A percentile compares a stretch with the other conserved stretches of the same genome.
Conservation (phyloP, 441 rosid species). For the Hura crepitans region DNA sequence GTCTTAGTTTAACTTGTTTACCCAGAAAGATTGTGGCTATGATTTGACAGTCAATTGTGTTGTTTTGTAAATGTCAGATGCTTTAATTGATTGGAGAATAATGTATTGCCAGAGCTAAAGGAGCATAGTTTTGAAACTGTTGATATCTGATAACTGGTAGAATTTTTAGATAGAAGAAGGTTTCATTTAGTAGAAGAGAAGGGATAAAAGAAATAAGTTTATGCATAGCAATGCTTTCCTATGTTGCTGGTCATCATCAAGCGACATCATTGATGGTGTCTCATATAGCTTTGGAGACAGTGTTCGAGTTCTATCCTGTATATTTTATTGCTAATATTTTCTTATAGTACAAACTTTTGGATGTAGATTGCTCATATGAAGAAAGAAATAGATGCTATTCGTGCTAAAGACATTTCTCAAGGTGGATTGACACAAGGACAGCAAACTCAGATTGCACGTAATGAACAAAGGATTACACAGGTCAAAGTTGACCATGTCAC, state of each 20-base stretch:
- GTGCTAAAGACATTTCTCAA: constrained; percentile 91
- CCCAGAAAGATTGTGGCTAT: background rate
- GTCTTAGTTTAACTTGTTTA: background rate
- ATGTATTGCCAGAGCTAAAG: background rate
- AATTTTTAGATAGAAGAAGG: background rate
- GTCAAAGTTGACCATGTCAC: constrained; percentile 32
- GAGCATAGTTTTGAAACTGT: background rate
- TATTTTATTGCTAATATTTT: background rate
- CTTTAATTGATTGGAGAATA: background rate
- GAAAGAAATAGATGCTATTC: constrained; percentile 92
- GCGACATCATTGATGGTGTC: background rate
- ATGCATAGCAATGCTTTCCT: background rate
- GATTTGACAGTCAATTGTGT: background rate
- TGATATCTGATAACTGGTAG: background rate
- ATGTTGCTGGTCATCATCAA: background rate
- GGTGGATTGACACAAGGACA: constrained; percentile 98
- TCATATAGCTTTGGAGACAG: background rate
- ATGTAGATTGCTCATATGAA: constrained; percentile 92
- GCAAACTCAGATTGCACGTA: constrained; percentile 97
- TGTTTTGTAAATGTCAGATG: background rate
- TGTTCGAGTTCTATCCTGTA: background rate
- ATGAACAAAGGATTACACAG: constrained; percentile 87
- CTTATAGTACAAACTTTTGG: constrained; percentile 18
- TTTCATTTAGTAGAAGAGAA: background rate
- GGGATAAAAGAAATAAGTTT: background rate